These are phyloP conservation scores for Climacium dendroides DNA, from an alignment of 225 moss, liverwort and hornwort genomes.

Conservation along the genomic window DNA sequence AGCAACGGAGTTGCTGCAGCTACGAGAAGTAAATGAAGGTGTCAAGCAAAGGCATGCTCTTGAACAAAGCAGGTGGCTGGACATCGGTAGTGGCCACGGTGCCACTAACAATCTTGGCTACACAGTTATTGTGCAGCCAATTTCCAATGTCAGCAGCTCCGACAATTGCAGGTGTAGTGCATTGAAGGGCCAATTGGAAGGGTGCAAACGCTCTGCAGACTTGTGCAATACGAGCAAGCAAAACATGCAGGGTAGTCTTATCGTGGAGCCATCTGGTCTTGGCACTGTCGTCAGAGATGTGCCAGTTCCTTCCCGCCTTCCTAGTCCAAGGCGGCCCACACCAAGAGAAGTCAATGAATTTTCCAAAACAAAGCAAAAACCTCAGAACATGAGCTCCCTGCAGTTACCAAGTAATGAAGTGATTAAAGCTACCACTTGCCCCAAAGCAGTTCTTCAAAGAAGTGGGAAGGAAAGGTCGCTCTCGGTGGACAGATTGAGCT, in stretches of 20 bases:
- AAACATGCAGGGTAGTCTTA: not conserved
- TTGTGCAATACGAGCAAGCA: not conserved
- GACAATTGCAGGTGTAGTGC: conserved; percentile 14
- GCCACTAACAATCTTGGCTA: conserved; percentile 48
- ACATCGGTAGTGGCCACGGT: conserved; percentile 53
- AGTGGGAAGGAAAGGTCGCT: conserved; percentile 18
- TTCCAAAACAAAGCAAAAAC: conserved; percentile 14
- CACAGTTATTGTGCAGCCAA: conserved; percentile 53
- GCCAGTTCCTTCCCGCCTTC: not conserved
- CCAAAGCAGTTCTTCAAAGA: not conserved
- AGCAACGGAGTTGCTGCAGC: conserved; percentile 48
- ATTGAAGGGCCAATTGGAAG: conserved; percentile 3
- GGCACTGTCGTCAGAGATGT: not conserved
- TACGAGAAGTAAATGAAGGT: conserved; percentile 65
- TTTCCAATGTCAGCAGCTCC: conserved; percentile 3
- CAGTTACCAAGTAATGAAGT: not conserved
- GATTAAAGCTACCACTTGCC: not conserved
- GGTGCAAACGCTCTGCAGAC: conserved; percentile 18
- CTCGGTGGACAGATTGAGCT: conserved; percentile 16
- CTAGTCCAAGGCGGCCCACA: conserved; percentile 8
- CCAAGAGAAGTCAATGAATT: conserved; percentile 12
- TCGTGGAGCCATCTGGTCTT: not conserved
- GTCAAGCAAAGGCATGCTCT: conserved; percentile 53
- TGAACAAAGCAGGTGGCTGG: conserved; percentile 80
- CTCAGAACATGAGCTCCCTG: conserved; percentile 6